Conservation (phyloP, 495 filamentous ascomycete genomes). For the Daldinia concentrica region DNA sequence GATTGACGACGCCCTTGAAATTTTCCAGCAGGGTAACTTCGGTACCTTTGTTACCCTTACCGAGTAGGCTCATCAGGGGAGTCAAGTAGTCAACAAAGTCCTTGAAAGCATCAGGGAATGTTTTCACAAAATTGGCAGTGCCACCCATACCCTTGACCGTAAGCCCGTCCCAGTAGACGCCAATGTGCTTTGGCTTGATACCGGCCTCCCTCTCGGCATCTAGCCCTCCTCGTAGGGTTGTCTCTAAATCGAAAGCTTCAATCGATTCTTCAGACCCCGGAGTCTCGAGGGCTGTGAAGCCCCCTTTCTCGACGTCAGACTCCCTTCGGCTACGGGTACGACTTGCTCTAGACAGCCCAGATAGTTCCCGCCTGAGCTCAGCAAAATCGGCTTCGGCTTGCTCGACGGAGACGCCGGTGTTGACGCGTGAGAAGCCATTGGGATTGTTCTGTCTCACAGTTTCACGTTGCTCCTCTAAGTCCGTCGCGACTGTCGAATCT, state of each 20-base stretch:
- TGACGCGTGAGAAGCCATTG: slow-evolving; percentile 58
- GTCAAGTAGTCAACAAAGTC: slow-evolving; percentile 78
- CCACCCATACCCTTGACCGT: slow-evolving; percentile 82
- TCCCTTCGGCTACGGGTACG: slow-evolving; percentile 53
- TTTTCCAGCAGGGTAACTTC: slow-evolving; percentile 70
- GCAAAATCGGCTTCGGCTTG: slow-evolving; percentile 81
- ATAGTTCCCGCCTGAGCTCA: slow-evolving; percentile 76
- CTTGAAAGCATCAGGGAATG: slow-evolving; percentile 82
- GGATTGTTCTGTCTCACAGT: slow-evolving; percentile 58
- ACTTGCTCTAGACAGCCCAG: slow-evolving; percentile 67
- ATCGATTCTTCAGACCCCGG: slow-evolving; percentile 60
- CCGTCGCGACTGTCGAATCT: slow-evolving; percentile 51
- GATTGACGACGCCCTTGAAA: slow-evolving; percentile 65
- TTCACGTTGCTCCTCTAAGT: slow-evolving; percentile 56
- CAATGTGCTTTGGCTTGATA: slow-evolving; percentile 80
- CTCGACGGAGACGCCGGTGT: slow-evolving; percentile 70
- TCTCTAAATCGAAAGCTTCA: slow-evolving; percentile 75
- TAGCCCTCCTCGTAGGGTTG: slow-evolving; percentile 71
- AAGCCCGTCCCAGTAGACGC: slow-evolving; percentile 81
- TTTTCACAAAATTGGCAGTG: slow-evolving; percentile 78
- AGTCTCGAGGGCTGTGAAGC: slow-evolving; percentile 45
- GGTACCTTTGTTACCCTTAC: neutral
- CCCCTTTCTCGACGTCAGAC: slow-evolving; percentile 52
- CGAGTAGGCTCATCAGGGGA: slow-evolving; percentile 60
- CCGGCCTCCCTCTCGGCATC: slow-evolving; percentile 76